Conservation (phyloP, 2,329 filamentous ascomycete genomes). For the Cadophora sp. region DNA sequence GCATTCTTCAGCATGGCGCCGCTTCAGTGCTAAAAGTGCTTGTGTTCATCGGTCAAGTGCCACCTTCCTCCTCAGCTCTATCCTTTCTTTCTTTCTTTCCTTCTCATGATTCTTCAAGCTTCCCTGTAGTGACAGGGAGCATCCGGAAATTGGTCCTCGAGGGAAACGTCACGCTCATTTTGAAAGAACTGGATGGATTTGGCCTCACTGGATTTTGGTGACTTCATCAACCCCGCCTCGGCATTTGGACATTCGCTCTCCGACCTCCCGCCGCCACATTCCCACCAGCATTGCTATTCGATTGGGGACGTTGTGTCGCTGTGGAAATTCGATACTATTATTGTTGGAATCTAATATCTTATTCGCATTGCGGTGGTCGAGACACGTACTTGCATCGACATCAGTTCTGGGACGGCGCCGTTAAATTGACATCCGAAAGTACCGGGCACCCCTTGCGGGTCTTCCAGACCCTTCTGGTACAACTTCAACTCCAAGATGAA, state of each 20-base stretch:
- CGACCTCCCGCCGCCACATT: background rate
- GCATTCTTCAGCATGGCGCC: conserved; percentile 4
- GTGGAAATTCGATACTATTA: background rate
- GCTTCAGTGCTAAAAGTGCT: conserved; percentile 14
- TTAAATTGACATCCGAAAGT: conserved; percentile 3
- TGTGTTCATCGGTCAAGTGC: background rate
- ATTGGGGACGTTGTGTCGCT: background rate
- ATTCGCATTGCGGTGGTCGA: background rate
- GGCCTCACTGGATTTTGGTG: background rate
- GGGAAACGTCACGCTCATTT: conserved; percentile 5
- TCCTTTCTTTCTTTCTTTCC: background rate
- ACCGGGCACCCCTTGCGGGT: conserved; percentile 9
- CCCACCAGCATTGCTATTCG: conserved; percentile 7
- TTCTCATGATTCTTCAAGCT: background rate
- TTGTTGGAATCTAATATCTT: background rate
- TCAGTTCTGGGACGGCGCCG: background rate
- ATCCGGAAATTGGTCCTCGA: background rate
- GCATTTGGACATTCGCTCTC: conserved; percentile 6
- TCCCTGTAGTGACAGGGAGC: background rate
- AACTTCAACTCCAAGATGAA: conserved; percentile 26
- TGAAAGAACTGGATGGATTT: background rate
- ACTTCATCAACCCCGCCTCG: conserved; percentile 18
- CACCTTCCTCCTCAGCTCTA: conserved; percentile 6
- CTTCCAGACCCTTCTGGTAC: background rate
- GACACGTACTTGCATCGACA: background rate